phyloP scores from a whole-genome alignment of 2,329 filamentous ascomycete genomes.

The Paecilomyces dactylethromorphus region DNA sequence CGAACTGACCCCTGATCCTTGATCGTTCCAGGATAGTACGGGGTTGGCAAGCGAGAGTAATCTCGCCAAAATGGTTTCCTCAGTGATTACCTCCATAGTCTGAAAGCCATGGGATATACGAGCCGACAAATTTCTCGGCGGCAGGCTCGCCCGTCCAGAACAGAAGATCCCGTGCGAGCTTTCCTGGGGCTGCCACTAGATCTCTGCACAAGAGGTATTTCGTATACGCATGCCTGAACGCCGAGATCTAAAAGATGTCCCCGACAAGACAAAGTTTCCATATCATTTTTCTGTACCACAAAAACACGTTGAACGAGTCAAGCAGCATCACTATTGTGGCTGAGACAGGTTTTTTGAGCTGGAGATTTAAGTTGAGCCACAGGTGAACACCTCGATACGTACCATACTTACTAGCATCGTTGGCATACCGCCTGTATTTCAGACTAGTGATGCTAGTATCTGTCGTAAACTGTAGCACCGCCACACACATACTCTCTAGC shows the following conservation, averaged over 20 bases:
- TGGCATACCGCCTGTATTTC: background rate
- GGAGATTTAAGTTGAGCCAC: background rate
- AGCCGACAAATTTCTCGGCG: background rate
- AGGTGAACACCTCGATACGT: background rate
- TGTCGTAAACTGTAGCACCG: background rate
- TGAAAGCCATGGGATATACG: background rate
- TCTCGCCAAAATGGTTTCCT: background rate
- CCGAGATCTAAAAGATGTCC: background rate
- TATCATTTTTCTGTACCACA: background rate
- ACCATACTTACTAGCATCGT: background rate
- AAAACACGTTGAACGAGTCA: background rate
- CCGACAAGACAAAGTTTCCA: background rate
- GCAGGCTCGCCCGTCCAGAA: background rate
- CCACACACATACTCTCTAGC: background rate
- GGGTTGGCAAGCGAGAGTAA: background rate
- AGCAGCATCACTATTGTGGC: background rate
- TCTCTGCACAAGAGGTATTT: background rate
- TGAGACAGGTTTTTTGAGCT: background rate
- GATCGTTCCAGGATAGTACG: background rate
- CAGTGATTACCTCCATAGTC: background rate
- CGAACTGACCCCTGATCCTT: background rate
- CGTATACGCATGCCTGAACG: background rate
- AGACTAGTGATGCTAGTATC: background rate
- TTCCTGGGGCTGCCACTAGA: too few species aligned
- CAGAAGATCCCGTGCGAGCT: background rate